Evolutionary conservation across 192 early-diverging fungal genomes (phyloP).

Genomic region (Rhizophlyctis rosea): DNA sequence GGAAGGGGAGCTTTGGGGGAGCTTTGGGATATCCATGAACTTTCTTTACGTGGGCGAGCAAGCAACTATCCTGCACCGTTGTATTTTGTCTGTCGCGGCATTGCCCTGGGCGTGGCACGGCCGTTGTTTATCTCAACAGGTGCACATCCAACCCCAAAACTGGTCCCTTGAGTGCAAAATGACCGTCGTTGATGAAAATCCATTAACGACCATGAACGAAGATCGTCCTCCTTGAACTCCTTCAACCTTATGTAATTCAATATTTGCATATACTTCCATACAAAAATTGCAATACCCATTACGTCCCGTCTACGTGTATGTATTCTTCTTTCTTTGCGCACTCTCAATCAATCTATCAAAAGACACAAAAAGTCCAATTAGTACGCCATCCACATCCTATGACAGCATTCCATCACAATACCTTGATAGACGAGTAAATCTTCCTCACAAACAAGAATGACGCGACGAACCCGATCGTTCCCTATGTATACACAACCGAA

Average conservation of each 20-base stretch:
- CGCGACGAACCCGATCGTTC: slow-evolving; percentile 75
- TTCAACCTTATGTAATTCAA: slow-evolving; percentile 11
- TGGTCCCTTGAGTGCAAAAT: no score
- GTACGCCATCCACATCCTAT: neutral
- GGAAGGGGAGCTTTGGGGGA: no score
- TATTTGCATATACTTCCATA: neutral
- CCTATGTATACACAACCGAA: slow-evolving; percentile 41
- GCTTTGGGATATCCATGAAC: no score
- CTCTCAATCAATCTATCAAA: neutral
- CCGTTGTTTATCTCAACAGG: no score
- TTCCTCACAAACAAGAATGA: slow-evolving; percentile 68
- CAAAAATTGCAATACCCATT: neutral
- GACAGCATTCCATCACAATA: slow-evolving; percentile 34
- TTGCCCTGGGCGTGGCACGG: no score
- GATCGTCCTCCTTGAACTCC: slow-evolving; percentile 1
- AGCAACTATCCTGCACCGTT: no score
- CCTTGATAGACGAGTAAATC: slow-evolving; percentile 77
- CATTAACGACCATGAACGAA: no score
- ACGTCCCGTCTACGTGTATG: neutral
- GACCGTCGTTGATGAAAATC: no score
- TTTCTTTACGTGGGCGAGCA: no score
- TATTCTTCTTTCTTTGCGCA: no score
- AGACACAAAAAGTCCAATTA: neutral
- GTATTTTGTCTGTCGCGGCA: no score
- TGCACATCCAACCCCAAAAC: no score